phyloP scores from a whole-genome alignment of 2,329 filamentous ascomycete species.

The Xylariaceae sp. region DNA sequence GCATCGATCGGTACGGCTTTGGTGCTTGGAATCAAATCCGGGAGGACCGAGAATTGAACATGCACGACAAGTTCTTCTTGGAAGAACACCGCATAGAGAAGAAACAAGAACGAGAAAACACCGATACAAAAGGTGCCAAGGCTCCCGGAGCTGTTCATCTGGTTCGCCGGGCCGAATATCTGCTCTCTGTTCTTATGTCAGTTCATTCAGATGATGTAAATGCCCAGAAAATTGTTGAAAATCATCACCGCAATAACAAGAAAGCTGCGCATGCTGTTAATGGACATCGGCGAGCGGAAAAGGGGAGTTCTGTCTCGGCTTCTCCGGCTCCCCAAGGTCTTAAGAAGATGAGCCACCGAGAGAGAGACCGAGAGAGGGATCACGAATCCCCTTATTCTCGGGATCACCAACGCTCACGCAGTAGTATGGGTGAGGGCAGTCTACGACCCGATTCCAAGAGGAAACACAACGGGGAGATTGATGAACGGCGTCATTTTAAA shows the following conservation, averaged over 20 bases:
- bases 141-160: slow-evolving; percentile 97
- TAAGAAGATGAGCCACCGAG: slow-evolving; percentile 47
- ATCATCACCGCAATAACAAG: slow-evolving; percentile 93
- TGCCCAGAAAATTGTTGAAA: slow-evolving; percentile 77
- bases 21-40: slow-evolving; percentile 94
- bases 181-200: slow-evolving; percentile 87
- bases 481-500: slow-evolving; percentile 46
- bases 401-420: slow-evolving; percentile 50
- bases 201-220: slow-evolving; percentile 74
- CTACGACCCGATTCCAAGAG: slow-evolving; percentile 56
- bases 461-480: slow-evolving; percentile 54
- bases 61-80: slow-evolving; percentile 88
- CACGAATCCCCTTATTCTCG: slow-evolving; percentile 40
- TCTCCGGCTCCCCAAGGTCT: slow-evolving; percentile 60
- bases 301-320: slow-evolving; percentile 59
- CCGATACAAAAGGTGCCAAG: slow-evolving; percentile 74
- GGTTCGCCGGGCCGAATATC: slow-evolving; percentile 88
- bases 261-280: slow-evolving; percentile 56
- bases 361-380: slow-evolving; percentile 46
- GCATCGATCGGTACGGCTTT: slow-evolving; percentile 89
- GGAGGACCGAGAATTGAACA: slow-evolving; percentile 80
- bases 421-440: slow-evolving; percentile 48
- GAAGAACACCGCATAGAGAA: slow-evolving; percentile 98
- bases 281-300: slow-evolving; percentile 57
- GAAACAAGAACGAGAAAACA: slow-evolving; percentile 84